phyloP scores from a whole-genome alignment of 352 stramenopile species.

The Phytophthora vignae region DNA sequence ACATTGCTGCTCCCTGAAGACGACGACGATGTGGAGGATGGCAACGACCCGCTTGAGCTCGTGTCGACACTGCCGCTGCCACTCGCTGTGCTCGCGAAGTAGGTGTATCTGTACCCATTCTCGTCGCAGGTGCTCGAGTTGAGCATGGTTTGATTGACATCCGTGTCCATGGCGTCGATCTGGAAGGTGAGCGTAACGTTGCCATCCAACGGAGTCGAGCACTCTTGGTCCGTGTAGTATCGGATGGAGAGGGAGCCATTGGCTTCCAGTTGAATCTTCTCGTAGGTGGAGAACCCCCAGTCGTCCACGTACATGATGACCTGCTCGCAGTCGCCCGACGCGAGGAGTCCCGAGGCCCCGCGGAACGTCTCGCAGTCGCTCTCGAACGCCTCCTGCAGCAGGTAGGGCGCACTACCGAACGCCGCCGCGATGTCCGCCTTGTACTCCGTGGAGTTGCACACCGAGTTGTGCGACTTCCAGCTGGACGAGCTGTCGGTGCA shows the following conservation, averaged over 20 bases:
- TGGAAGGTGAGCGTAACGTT: background rate
- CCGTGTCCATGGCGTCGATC: background rate
- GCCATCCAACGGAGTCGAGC: background rate
- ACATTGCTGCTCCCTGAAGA: background rate
- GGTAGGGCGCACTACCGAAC: background rate
- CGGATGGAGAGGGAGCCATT: slow-evolving; percentile 3
- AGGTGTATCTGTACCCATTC: background rate
- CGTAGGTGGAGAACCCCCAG: slow-evolving; percentile 1
- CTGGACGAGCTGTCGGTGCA: slow-evolving; percentile 6
- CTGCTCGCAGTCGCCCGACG: slow-evolving; percentile 6
- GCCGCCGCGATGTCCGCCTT: background rate
- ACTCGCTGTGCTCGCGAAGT: background rate
- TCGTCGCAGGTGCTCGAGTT: background rate
- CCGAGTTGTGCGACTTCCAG: slow-evolving; percentile 4
- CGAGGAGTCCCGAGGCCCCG: background rate
- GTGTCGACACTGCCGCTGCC: background rate
- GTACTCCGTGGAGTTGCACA: slow-evolving; percentile 1
- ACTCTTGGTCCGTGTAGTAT: slow-evolving; percentile 9
- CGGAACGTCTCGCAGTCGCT: background rate
- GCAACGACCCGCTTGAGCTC: background rate
- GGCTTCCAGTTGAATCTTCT: background rate
- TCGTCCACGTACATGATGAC: slow-evolving; percentile 7
- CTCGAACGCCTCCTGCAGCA: slow-evolving; percentile 7
- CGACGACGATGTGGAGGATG: background rate
- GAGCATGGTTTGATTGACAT: background rate